Evolutionary conservation across 345 rosid genomes (phyloP), one percentile per base, ranked within the genome.

Genomic region (Salix udensis): DNA sequence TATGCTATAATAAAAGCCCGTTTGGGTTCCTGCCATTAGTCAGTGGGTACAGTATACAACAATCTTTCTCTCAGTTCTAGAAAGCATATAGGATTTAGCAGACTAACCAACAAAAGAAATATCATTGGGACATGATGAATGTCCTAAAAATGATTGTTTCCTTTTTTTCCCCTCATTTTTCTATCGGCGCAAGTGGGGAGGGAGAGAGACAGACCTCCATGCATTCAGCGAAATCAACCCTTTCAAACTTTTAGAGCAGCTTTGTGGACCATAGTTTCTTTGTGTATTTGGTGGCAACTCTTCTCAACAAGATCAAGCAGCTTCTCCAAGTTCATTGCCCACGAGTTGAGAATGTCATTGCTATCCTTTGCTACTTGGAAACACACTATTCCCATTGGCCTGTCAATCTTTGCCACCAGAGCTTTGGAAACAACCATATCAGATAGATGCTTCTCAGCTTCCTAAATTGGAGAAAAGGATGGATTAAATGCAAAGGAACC

Each of bases 371-470:
- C 87, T 4, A 77, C 79, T 85, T 94, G 93, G 91, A 96, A 96
- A 76, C 92, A 86, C 71, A 90, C 89, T 58, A 93, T 79, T 80
- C 92, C 92, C 82, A 77, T 65, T 18, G 98, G 99, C 84, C 99
- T 85, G 84, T 96, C 97, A 66, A 96, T 93, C 87, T 94, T 96
- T 21, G 98, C 97, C 75, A 91, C 88, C 71, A 96, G 84, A 68
- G 97, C 89, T 84, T 91, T 96, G 58, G 97, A 94, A 70, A 96
- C 99, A 3, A 96, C 99, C 99, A 96, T 96, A 62, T 96, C 99
- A 0, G 98, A 96, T 6, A 96, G 92, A 86, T 94, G 91, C 90
- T 91, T 96, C 90, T 95, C 98, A 46, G 96, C 87, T 84, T 90
- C 97, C 97, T 93, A 85, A 62, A 85, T 62, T 75, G n/a, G 23